Evolutionary conservation across 306 rosid genomes (phyloP), one percentile per base, ranked within the genome.

Genomic region (Sophora flavescens): DNA sequence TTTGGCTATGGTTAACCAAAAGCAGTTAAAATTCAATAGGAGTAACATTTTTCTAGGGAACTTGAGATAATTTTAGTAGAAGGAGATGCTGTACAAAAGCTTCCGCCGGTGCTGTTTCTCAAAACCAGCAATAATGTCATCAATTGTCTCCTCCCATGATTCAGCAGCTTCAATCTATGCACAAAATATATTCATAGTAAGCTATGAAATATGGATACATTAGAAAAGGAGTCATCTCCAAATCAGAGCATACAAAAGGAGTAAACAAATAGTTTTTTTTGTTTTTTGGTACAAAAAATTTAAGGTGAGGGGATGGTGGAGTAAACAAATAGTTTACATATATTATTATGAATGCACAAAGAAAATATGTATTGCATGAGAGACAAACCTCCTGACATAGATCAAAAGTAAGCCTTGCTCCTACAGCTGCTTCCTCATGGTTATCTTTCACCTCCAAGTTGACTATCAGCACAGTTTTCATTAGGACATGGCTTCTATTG

Each of bases 401-500:
- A 78, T 95, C 93, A 36, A 84, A 80, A 69, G 97, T 85, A 64
- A 87, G 96, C 65, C 96, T 86, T 30, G 89, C 99, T 83, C 97
- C 98, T 15, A 80, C 66, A 1, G 97, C 96, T 45, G 98, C 98
- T 88, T 95, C 97, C 68, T 92, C 98, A 0, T 95, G 98, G 86
- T 95, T 92, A 87, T 95, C 98, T 82, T 95, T 95, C 41, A 95
- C 98, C 91, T 95, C 98, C 91, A 95, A 89, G 82, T 95, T 95
- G 65, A 95, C 60, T 66, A 95, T 58, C 81, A 95, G 84, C 59
- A 91, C 97, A 62, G 84, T 70, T 89, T 89, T 95, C 93, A 85
- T 60, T 8, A 85, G 84, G 76, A 61, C 84, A 15, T 92, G 97
- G 47, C 92, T 92, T 59, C 99, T 87, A 38, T 76, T 89, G 82